Conservation (phyloP, 768 basidiomycete species). For the Polyporus arcularius region DNA sequence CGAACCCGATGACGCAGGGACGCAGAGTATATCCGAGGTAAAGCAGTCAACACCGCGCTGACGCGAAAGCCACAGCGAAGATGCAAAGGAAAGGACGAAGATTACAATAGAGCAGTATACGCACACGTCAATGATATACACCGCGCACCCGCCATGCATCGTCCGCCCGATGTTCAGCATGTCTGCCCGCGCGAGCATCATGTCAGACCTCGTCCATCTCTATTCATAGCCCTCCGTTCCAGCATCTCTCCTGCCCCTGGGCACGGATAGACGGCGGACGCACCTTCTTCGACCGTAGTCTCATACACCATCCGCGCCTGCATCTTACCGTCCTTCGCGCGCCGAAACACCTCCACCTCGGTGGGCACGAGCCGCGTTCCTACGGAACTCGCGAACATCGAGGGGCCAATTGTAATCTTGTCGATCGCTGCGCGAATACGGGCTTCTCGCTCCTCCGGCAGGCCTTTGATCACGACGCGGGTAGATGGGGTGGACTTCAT, state of each 20-base stretch:
- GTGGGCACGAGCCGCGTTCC: slow-evolving; percentile 13
- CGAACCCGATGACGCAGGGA: too few species aligned
- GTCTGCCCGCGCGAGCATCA: slow-evolving; percentile 3
- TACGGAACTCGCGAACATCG: slow-evolving; percentile 11
- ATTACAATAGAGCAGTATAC: neutral
- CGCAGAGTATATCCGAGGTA: too few species aligned
- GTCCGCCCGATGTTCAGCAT: slow-evolving; percentile 18
- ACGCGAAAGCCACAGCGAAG: too few species aligned
- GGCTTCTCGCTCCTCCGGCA: too few species aligned
- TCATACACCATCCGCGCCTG: slow-evolving; percentile 17
- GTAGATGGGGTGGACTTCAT: too few species aligned
- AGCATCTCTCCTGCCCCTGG: neutral
- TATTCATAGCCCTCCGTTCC: neutral
- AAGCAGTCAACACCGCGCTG: too few species aligned
- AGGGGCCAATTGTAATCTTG: too few species aligned
- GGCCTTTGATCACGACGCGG: too few species aligned
- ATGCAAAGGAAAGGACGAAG: too few species aligned
- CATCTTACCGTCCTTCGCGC: slow-evolving; percentile 18
- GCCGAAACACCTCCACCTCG: slow-evolving; percentile 11
- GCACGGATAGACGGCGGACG: neutral
- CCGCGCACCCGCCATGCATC: slow-evolving; percentile 22
- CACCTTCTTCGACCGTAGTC: slow-evolving; percentile 12
- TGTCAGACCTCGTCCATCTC: neutral
- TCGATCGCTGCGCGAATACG: too few species aligned
- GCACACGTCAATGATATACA: slow-evolving; percentile 23